Base-by-base conservation (phyloP, 106 monocot species). In the Acorus calamus region DNA sequence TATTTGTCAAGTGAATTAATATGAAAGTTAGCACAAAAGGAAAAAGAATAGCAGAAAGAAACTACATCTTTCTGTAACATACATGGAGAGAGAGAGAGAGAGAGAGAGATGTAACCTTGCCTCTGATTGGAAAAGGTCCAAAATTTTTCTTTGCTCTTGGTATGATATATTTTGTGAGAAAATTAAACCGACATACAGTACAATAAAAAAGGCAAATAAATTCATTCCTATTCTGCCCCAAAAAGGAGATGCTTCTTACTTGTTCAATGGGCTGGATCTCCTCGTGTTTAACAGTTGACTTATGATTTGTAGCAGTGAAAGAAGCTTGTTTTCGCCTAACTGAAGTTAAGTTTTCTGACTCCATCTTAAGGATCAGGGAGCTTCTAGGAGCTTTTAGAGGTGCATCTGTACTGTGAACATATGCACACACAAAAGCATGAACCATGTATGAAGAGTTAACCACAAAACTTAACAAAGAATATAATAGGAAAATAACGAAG, bases 241-340 rank as follows among this genome's bases (percentile, higher is more conserved):
- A 28, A 28, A 28, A 28, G 1, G 28, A 28, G 28, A 28, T 28
- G 28, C 28, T 28, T 28, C 28, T 63, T 61, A 89, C 84, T 84
- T 77, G 69, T 53, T 46, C 51, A 62, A 14, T 56, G 4, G 53
- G 5, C 74, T 57, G 57, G 61, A 67, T 28, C 28, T 28, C 72
- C 71, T 89, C 73, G 55, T 64, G 66, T 65, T 79, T 74, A 46
- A 61, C 52, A 41, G n/a, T 49, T 49, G 59, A 7, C 53, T 41
- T 58, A 11, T 61, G 55, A 3, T 50, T 67, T 60, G 13, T 53
- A 44, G 7, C 41, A 8, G 44, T n/a, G 46, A 66, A 62, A 55
- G 56, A 59, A 52, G 68, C 56, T 7, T 63, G 6, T 52, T 86
- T 70, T 57, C 72, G 67, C 61, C 75, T 52, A 60, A 81, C 53